phyloP scores from a whole-genome alignment of 2,329 filamentous ascomycete species.

The Fusarium coffeatum region DNA sequence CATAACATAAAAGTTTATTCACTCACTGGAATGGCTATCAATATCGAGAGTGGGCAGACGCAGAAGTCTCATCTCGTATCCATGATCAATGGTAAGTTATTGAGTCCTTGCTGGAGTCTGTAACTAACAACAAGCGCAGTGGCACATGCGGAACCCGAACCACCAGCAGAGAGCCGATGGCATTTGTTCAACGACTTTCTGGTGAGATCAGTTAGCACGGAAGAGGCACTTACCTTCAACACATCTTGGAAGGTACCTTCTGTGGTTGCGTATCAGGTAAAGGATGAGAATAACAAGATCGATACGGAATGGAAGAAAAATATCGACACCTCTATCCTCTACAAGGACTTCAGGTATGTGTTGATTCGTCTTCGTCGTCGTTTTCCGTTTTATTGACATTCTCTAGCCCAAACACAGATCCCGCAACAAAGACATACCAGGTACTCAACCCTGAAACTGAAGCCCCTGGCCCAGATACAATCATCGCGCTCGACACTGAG shows the following conservation, averaged over 20 bases:
- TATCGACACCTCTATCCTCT: conserved; percentile 87
- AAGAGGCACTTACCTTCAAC: conserved; percentile 91
- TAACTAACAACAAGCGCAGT: conserved; percentile 59
- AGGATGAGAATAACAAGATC: conserved; percentile 81
- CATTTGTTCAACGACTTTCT: conserved; percentile 98
- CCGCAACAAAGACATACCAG: conserved; percentile 65
- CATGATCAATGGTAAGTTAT: conserved; percentile 78
- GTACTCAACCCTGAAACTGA: conserved; percentile 70
- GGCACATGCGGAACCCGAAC: conserved; percentile 71
- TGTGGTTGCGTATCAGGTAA: conserved; percentile 86
- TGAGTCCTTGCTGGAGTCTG: not conserved
- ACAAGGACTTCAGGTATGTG: conserved; percentile 71
- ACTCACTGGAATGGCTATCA: conserved; percentile 86
- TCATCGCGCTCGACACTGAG: conserved; percentile 93
- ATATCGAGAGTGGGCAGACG: conserved; percentile 86
- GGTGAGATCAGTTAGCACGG: conserved; percentile 80
- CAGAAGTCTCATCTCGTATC: conserved; percentile 93
- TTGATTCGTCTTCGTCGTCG: too few species aligned
- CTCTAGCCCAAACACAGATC: conserved; percentile 55
- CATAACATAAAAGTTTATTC: conserved; percentile 91
- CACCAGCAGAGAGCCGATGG: conserved; percentile 78
- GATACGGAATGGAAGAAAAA: conserved; percentile 87
- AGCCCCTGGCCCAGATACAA: conserved; percentile 75
- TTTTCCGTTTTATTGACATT: conserved; percentile 14
- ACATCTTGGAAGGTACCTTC: conserved; percentile 93